Conservation (phyloP, 345 rosid species). For the Angophora floribunda region DNA sequence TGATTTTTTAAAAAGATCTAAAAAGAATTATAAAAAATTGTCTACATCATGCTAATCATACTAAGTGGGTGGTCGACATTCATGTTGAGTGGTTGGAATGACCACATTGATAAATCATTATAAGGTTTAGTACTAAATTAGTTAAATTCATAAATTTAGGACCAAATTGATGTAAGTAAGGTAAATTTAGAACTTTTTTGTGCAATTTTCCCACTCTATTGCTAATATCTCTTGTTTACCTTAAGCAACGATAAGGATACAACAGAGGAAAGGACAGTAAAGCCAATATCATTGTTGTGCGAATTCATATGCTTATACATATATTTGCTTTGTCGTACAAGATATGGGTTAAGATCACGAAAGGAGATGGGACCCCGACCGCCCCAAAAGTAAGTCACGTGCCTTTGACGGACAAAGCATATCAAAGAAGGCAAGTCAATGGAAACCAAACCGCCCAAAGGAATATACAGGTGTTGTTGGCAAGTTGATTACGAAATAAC, state of each 20-base stretch:
- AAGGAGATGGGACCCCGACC: neutral
- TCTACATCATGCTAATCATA: rapidly evolving
- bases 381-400: neutral
- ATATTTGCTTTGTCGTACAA: neutral
- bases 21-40: neutral
- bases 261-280: neutral
- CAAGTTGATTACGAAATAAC: too few species aligned
- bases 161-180: neutral
- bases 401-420: neutral
- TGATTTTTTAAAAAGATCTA: neutral
- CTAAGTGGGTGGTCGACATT: neutral
- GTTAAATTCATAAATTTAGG: neutral
- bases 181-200: neutral
- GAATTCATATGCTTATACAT: too few species aligned
- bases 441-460: neutral
- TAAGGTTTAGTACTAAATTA: neutral
- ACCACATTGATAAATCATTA: neutral
- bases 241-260: neutral
- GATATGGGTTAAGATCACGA: neutral
- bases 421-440: neutral
- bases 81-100: neutral
- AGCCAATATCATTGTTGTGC: neutral
- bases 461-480: too few species aligned
- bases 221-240: neutral
- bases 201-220: neutral